Evolutionary conservation across 2,329 filamentous ascomycete species (phyloP), one percentile per base, ranked within the genome.

Genomic region (Aspergillus quadrilineatus): DNA sequence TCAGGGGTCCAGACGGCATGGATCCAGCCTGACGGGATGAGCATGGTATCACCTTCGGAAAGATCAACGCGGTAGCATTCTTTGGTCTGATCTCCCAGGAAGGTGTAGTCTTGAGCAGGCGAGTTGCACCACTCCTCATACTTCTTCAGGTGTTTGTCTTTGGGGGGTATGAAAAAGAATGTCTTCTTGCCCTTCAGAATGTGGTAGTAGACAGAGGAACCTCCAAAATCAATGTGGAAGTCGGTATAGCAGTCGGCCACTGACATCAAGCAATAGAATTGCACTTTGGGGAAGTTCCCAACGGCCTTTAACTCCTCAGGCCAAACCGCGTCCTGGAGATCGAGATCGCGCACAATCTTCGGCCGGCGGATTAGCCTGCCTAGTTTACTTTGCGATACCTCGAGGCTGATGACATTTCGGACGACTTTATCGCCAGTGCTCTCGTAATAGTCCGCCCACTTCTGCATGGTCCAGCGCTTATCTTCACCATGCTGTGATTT

Each of bases 41-140:
- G 75, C 82, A 88, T 88, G 3, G 86, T 89, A 66, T 89, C 86
- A 34, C 86, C 86, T 60, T 84, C 83, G 49, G 79, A 81, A 4
- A 89, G 77, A 67, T 88, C 85, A 43, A 88, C 84, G 47, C 86
- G 78, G 64, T 85, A 87, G 68, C 85, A 88, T 62, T 88, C 85
- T 59, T 85, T 85, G 15, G 84, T 85, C 62, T 86, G 80, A 56
- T 84, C 80, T 4, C 83, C 84, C 34, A 88, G 77, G 69, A 85
- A 89, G 10, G 84, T 87, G 59, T 81, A 84, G 58, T 87, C 85
- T 68, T 88, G 86, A 15, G 84, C 81, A 3, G 83, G 83, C 12
- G 84, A 86, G 56, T 86, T 84, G 68, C 85, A 88, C 86, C 86
- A 89, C 53, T 88, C 83, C 68, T 89, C 85, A 67, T 89, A 89